These are phyloP conservation scores for Lophium mytilinum DNA, from an alignment of 495 filamentous ascomycete species.

Conservation along the genomic window DNA sequence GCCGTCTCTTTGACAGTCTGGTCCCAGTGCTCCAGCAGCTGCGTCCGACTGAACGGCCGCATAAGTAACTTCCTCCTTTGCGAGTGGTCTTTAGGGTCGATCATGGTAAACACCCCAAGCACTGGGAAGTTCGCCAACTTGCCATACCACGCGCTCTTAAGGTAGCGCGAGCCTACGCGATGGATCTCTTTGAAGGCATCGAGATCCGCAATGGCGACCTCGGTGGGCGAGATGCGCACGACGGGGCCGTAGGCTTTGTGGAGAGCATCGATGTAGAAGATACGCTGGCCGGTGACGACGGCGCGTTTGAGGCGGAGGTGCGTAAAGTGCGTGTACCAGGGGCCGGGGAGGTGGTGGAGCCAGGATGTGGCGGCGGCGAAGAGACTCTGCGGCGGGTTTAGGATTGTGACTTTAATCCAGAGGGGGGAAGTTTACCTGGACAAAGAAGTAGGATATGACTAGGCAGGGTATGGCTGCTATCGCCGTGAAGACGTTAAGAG, in stretches of 20 bases:
- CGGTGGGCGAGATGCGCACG: slow-evolving; percentile 35
- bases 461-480: too few species aligned
- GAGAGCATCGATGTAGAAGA: slow-evolving; percentile 6
- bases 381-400: too few species aligned
- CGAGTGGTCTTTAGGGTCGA: slow-evolving; percentile 12
- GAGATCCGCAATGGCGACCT: slow-evolving; percentile 37
- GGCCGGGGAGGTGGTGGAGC: slow-evolving; percentile 1
- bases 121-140: background rate
- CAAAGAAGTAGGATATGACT: too few species aligned
- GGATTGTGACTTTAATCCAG: too few species aligned
- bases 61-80: slow-evolving; percentile 9
- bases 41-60: slow-evolving; percentile 6
- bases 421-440: too few species aligned
- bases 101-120: slow-evolving; percentile 5
- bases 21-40: slow-evolving; percentile 7
- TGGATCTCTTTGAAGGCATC: slow-evolving; percentile 36
- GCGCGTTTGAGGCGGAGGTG: slow-evolving; percentile 10
- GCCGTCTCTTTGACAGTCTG: slow-evolving; percentile 9
- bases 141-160: slow-evolving; percentile 10
- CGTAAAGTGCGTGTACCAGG: slow-evolving; percentile 11
- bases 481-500: too few species aligned
- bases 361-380: background rate
- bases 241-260: slow-evolving; percentile 17
- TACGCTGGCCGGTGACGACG: slow-evolving; percentile 8
- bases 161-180: slow-evolving; percentile 30